A percentile compares a stretch with the other conserved stretches of the same genome.
Conservation (phyloP, 192 early-diverging fungal genomes). For the Backusella morwellensis region DNA sequence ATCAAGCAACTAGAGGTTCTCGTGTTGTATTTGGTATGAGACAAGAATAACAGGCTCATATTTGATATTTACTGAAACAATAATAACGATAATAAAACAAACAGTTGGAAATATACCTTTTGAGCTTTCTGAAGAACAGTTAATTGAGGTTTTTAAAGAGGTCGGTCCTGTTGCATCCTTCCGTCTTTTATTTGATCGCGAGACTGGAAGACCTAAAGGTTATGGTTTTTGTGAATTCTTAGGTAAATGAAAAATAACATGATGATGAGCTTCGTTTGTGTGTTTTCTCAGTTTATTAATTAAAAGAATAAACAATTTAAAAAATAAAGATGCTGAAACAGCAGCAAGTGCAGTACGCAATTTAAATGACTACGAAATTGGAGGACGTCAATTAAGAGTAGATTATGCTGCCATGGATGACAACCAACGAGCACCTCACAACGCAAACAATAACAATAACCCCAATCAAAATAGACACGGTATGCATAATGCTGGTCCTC, state of each 20-base stretch:
- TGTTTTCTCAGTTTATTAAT: constrained; percentile 12
- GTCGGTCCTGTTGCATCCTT: constrained; percentile 85
- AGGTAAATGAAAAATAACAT: constrained; percentile 37
- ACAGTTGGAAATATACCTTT: constrained; percentile 80
- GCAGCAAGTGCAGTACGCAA: constrained; percentile 94
- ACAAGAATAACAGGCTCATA: not conserved
- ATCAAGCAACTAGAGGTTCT: constrained; percentile 36
- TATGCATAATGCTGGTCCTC: not conserved
- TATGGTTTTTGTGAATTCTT: constrained; percentile 94
- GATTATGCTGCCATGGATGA: constrained; percentile 86
- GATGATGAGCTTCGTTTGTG: not conserved
- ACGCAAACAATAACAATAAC: constrained; percentile 17
- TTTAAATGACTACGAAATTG: constrained; percentile 88
- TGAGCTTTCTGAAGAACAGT: constrained; percentile 90
- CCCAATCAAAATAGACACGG: constrained; percentile 14
- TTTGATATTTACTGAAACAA: not conserved
- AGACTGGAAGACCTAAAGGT: constrained; percentile 84
- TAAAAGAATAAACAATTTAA: not conserved
- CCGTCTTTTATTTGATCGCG: constrained; percentile 89
- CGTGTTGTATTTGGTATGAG: constrained; percentile 37
- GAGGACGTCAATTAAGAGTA: constrained; percentile 84
- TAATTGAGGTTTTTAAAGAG: constrained; percentile 89
- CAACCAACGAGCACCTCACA: constrained; percentile 9
- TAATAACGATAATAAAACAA: not conserved
- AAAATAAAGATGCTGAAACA: constrained; percentile 70